Conservation (phyloP, 2,329 filamentous ascomycete genomes). For the Neocatenulostroma microsporum region DNA sequence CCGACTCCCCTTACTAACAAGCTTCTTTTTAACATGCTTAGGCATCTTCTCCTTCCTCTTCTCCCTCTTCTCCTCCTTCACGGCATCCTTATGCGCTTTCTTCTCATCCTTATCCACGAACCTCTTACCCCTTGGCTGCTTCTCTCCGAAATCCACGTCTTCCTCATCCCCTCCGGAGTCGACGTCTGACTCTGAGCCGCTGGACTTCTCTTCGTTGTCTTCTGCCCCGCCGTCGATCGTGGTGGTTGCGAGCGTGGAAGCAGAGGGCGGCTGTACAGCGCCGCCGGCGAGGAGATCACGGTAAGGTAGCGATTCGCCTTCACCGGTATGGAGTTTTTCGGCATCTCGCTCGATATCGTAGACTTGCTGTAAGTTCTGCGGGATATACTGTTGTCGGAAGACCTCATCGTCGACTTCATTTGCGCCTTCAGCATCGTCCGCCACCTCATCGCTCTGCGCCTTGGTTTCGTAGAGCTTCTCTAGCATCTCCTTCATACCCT, state of each 20-base stretch:
- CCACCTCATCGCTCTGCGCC: constrained; percentile 37
- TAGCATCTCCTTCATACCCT: constrained; percentile 54
- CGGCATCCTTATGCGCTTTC: constrained; percentile 76
- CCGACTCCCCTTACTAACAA: constrained; percentile 55
- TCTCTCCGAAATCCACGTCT: constrained; percentile 30
- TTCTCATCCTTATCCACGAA: constrained; percentile 91
- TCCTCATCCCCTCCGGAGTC: constrained; percentile 15
- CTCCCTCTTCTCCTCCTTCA: constrained; percentile 93
- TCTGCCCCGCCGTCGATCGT: background rate
- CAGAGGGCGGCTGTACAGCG: constrained; percentile 1
- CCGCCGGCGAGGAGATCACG: constrained; percentile 63
- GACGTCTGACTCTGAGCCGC: constrained; percentile 15
- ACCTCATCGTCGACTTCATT: constrained; percentile 76
- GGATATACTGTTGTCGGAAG: constrained; percentile 93
- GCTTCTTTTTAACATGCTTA: constrained; percentile 88
- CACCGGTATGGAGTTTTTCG: constrained; percentile 64
- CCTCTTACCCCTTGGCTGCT: constrained; percentile 65
- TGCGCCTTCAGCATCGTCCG: constrained; percentile 43
- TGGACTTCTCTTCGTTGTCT: background rate
- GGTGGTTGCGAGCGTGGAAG: too few species aligned
- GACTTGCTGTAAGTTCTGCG: constrained; percentile 89
- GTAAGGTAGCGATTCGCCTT: constrained; percentile 74
- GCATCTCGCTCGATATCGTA: constrained; percentile 93
- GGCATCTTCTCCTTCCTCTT: constrained; percentile 93
- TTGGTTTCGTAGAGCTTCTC: constrained; percentile 59